Evolutionary conservation across 1,284 basidiomycete species (phyloP).

Genomic region (Chalciporus sp.): DNA sequence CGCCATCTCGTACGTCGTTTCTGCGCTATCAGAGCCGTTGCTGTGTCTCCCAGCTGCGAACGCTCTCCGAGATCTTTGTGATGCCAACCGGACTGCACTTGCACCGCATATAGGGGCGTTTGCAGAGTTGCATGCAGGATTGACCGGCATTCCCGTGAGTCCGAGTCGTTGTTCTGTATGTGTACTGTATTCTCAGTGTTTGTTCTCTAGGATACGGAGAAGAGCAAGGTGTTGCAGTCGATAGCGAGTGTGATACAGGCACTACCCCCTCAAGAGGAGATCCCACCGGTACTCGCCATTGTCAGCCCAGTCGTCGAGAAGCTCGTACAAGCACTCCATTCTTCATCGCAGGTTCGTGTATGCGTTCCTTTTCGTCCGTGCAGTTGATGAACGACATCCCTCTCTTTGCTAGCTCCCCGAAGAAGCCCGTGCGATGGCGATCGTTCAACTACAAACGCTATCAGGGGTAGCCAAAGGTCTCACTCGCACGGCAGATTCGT

Average conservation of each 20-base stretch:
- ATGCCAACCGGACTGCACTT: conserved; percentile 79
- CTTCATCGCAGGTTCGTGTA: conserved; percentile 50
- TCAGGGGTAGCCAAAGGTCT: conserved; percentile 84
- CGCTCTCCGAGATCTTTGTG: conserved; percentile 82
- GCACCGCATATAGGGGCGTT: conserved; percentile 84
- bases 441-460: conserved; percentile 76
- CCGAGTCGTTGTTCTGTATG: neutral
- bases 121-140: conserved; percentile 75
- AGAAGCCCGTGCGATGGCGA: conserved; percentile 60
- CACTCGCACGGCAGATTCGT: conserved; percentile 72
- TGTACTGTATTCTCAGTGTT: neutral
- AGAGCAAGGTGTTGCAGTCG: conserved; percentile 85
- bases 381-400: too few relatives aligned
- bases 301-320: conserved; percentile 75
- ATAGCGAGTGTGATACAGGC: conserved; percentile 92
- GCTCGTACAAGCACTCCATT: conserved; percentile 62
- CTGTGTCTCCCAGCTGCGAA: conserved; percentile 79
- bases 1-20: conserved; percentile 64
- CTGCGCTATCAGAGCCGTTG: conserved; percentile 62
- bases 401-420: conserved; percentile 56
- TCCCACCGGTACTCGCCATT: conserved; percentile 80
- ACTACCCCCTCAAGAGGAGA: conserved; percentile 72
- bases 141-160: conserved; percentile 74
- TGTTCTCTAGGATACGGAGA: conserved; percentile 73
- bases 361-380: neutral